A percentile compares a stretch with the other conserved stretches of the same genome.
phyloP scores from a whole-genome alignment of 31 red algal genomes.

The Asparagopsis taxiformis region DNA sequence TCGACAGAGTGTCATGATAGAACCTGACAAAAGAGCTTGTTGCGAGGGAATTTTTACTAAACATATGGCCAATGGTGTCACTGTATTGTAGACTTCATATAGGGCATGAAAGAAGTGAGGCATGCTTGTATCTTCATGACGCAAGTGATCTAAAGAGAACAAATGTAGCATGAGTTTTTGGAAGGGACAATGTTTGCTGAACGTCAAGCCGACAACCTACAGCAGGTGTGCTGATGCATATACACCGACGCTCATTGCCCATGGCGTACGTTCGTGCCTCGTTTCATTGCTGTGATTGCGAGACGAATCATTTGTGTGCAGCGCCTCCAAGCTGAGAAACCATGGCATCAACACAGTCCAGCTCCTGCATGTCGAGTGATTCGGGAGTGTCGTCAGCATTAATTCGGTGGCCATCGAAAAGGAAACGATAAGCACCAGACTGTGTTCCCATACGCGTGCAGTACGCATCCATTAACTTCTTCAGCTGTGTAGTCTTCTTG shows the following conservation, averaged over 20 bases:
- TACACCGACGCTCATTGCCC: too few relatives aligned
- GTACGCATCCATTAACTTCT: conserved; percentile 79
- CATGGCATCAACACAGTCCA: conserved; percentile 7
- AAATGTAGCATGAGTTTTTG: too few relatives aligned
- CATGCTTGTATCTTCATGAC: too few relatives aligned
- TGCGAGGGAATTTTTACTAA: not conserved
- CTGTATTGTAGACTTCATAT: too few relatives aligned
- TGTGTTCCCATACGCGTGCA: not conserved
- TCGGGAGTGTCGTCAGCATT: conserved; percentile 64
- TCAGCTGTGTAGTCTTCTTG: conserved; percentile 42
- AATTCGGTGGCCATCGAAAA: conserved; percentile 74
- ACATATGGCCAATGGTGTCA: too few relatives aligned
- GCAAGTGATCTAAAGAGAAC: too few relatives aligned
- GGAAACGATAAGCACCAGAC: conserved; percentile 47
- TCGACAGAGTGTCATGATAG: conserved; percentile 36
- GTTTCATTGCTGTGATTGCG: too few relatives aligned
- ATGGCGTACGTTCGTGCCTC: too few relatives aligned
- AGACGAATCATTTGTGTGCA: not conserved
- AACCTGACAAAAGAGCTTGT: not conserved
- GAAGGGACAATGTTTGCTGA: too few relatives aligned
- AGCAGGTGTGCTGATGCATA: too few relatives aligned
- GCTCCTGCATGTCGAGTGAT: conserved; percentile 43
- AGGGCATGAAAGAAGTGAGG: too few relatives aligned
- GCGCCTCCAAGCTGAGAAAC: conserved; percentile 1
- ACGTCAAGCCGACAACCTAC: too few relatives aligned